Conservation (phyloP, 73 alveolate genomes). For the Paramecium sonneborni region DNA sequence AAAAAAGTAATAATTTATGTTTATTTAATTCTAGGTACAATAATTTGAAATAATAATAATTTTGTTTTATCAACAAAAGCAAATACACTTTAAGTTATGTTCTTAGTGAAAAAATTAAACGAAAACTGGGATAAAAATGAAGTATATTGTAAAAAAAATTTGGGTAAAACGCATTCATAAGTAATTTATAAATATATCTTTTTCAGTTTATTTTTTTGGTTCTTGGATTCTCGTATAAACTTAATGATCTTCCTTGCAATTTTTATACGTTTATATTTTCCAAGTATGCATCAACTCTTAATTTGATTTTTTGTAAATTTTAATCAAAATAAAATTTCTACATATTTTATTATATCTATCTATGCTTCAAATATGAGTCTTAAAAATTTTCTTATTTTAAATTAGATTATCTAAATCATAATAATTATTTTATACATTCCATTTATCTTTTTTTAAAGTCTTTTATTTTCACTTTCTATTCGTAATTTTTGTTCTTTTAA, state of each 20-base stretch:
- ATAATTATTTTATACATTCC: neutral
- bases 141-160: neutral
- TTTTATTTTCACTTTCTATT: neutral
- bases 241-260: neutral
- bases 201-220: neutral
- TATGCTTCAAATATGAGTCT: neutral
- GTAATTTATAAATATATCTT: neutral
- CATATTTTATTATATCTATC: neutral
- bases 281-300: neutral
- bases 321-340: conserved; percentile 3
- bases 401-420: neutral
- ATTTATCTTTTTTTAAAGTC: neutral
- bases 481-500: neutral
- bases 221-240: neutral
- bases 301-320: neutral
- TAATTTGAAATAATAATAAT: neutral
- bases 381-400: neutral
- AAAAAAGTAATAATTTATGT: neutral
- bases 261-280: neutral
- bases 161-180: neutral
- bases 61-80: neutral
- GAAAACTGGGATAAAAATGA: neutral
- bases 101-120: neutral
- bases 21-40: neutral
- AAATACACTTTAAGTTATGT: neutral